Conservation (phyloP, 169 alveolate genomes). For the Plasmodium coatneyi region DNA sequence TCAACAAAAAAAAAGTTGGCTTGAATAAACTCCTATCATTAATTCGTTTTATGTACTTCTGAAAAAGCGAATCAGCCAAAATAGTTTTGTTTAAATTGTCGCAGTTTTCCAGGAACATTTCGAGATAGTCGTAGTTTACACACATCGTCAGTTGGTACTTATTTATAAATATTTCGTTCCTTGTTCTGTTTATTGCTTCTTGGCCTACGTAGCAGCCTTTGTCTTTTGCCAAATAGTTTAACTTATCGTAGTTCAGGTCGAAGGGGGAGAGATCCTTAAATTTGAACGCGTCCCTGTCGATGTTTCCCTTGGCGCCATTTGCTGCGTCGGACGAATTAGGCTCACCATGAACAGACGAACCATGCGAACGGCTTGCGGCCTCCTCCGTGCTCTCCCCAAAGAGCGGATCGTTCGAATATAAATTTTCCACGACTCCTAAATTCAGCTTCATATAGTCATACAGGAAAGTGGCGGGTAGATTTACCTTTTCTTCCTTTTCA, state of each 20-base stretch:
- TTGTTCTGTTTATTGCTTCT: slow-evolving; percentile 80
- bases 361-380: background rate
- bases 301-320: background rate
- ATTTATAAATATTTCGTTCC: slow-evolving; percentile 77
- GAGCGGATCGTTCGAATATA: slow-evolving; percentile 1
- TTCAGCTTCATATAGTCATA: slow-evolving; percentile 59
- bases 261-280: slow-evolving; percentile 77
- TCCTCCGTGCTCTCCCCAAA: background rate
- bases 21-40: slow-evolving; percentile 31
- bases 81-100: background rate
- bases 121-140: slow-evolving; percentile 66
- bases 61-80: slow-evolving; percentile 6
- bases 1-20: slow-evolving; percentile 45
- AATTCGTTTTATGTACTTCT: slow-evolving; percentile 30
- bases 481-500: slow-evolving; percentile 45
- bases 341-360: background rate
- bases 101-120: background rate
- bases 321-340: background rate
- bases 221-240: slow-evolving; percentile 75
- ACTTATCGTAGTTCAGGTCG: slow-evolving; percentile 77
- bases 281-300: slow-evolving; percentile 11
- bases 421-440: slow-evolving; percentile 63
- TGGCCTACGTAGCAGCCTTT: slow-evolving; percentile 87
- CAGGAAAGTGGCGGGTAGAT: background rate
- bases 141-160: slow-evolving; percentile 75